Conservation (phyloP, 2,329 filamentous ascomycete species). For the Juglanconis juglandina region DNA sequence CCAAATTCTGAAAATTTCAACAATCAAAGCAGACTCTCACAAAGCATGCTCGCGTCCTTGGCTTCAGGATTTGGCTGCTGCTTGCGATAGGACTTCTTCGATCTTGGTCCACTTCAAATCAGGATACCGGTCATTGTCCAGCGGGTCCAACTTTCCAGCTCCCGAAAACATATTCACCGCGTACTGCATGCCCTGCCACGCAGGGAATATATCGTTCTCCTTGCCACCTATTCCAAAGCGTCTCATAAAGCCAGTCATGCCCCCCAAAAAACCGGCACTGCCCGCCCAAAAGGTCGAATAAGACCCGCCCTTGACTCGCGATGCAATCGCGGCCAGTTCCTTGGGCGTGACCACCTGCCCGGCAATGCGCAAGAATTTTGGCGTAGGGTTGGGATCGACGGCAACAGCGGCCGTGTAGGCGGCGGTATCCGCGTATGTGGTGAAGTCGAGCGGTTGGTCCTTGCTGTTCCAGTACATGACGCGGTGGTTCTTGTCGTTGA, state of each 20-base stretch:
- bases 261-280: conserved; percentile 15
- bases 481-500: conserved; percentile 9
- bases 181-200: conserved; percentile 22
- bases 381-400: conserved; percentile 18
- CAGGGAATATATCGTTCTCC: conserved; percentile 16
- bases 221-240: conserved; percentile 15
- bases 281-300: conserved; percentile 17
- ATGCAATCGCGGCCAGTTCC: conserved; percentile 13
- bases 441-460: conserved; percentile 18
- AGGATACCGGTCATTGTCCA: conserved; percentile 20
- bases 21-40: too few relatives aligned
- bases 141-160: conserved; percentile 16
- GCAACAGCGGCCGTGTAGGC: conserved; percentile 20
- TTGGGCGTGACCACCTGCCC: conserved; percentile 13
- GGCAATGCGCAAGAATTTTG: conserved; percentile 20
- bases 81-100: conserved; percentile 6
- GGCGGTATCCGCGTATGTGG: conserved; percentile 19
- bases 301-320: background rate
- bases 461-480: conserved; percentile 17
- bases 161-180: conserved; percentile 20
- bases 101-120: conserved; percentile 18
- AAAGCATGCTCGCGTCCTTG: too few relatives aligned
- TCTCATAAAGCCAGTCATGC: conserved; percentile 11
- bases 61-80: background rate
- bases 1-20: too few relatives aligned